Base-by-base conservation (phyloP, 73 alveolate species). In the Paramecium tetraurelia region DNA sequence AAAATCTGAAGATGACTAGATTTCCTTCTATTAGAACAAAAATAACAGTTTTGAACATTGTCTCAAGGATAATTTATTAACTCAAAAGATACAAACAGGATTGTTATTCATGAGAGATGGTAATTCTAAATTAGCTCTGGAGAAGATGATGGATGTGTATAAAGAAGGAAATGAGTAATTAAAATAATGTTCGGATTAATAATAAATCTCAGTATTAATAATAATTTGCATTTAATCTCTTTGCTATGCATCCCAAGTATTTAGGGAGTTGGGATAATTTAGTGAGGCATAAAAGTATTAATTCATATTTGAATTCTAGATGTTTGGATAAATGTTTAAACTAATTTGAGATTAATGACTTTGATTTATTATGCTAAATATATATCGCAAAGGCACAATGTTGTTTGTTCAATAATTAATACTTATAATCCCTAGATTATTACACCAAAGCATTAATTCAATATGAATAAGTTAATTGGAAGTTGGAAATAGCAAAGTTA, bases 381-480 rank as follows among this genome's bases (percentile, higher is more conserved):
- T 46, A 80, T 24, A 18, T 80, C 3, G 41, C 48, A 80, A 80
- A 80, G n/a, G 90, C 90, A n/a, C 48, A 38, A 21, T 80, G 44
- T 46, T 80, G 70, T 43, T 27, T 80, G 16, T 36, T n/a, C 5
- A 72, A 72, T n/a, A 80, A 80, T 80, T 22, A 80, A 80, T 63
- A 38, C 14, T 35, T 80, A 18, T 22, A 9, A 14, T 14, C 90
- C 1, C 48, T 80, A 7, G 90, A 80, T 24, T 2, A 80, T 22
- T 80, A 80, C 18, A 41, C 48, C 7, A 80, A 80, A 44, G 90
- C 90, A 31, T 46, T 80, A 80, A 22, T 44, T 12, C 24, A 44
- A 27, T 80, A 80, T 80, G 90, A 80, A 35, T 80, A 80, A 35
- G 75, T 80, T 2, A 80, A 80, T 21, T 80, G 90, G 90, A 80